Evolutionary conservation across 75 land plant species (phyloP).

Genomic region (Pinus albicaulis): DNA sequence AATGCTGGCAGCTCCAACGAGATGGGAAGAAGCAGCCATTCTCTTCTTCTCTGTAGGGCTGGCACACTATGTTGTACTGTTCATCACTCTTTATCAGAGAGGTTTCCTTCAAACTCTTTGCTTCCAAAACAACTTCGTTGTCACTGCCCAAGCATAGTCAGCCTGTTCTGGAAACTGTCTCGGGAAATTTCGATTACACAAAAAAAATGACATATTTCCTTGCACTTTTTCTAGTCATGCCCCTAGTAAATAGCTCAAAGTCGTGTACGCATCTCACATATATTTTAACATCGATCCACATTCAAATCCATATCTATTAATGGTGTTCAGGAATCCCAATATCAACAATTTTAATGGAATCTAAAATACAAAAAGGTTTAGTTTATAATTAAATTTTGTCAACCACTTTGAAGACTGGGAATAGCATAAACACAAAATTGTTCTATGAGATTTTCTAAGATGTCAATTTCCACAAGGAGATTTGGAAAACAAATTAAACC

Average conservation of each 20-base stretch:
- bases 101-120: constrained; percentile 16
- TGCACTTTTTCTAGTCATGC: constrained; percentile 35
- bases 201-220: constrained; percentile 36
- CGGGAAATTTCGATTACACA: constrained; percentile 26
- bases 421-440: too few relatives aligned
- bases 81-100: constrained; percentile 55
- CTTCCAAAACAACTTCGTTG: constrained; percentile 38
- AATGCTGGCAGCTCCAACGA: constrained; percentile 22
- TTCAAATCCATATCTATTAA: too few relatives aligned
- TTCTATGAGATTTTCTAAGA: too few relatives aligned
- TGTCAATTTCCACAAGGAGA: too few relatives aligned
- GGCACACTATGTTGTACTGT: constrained; percentile 50
- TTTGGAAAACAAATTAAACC: too few relatives aligned
- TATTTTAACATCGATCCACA: too few relatives aligned
- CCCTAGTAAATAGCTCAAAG: constrained; percentile 15
- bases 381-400: too few relatives aligned
- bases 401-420: too few relatives aligned
- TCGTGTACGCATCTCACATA: too few relatives aligned
- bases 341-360: too few relatives aligned
- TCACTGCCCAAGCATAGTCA: constrained; percentile 45
- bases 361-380: too few relatives aligned
- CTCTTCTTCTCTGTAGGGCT: constrained; percentile 46
- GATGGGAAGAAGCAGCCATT: constrained; percentile 37
- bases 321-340: too few relatives aligned
- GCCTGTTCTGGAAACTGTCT: constrained; percentile 40